Evolutionary conservation across 176 grass and related monocot species (phyloP).

Genomic region (Carex scoparia): DNA sequence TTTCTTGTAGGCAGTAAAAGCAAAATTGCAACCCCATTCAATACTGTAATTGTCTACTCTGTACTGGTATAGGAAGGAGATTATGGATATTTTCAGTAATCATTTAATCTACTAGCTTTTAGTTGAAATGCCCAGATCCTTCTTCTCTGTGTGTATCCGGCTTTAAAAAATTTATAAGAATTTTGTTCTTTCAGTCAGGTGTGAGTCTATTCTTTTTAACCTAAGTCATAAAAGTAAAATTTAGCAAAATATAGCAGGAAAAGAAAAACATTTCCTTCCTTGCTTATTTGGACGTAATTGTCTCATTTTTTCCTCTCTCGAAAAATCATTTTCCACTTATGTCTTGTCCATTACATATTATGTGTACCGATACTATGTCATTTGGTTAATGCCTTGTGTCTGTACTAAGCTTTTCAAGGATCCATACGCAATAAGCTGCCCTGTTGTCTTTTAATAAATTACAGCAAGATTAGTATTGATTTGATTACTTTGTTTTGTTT

Average conservation of each 20-base stretch:
- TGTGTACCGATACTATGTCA: not conserved
- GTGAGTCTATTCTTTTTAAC: not conserved
- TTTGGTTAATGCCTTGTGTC: not conserved
- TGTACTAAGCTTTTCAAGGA: not conserved
- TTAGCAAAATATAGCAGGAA: not conserved
- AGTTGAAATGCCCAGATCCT: slow-evolving; percentile 1
- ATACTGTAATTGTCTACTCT: slow-evolving; percentile 10
- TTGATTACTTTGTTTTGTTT: not conserved
- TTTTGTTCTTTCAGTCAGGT: not conserved
- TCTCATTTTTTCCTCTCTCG: not conserved
- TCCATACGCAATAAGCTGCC: not conserved
- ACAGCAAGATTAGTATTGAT: not conserved
- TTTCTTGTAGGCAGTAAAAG: not conserved
- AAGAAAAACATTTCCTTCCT: not conserved
- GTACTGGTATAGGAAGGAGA: not conserved
- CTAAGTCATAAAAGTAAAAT: not conserved
- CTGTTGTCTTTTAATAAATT: not conserved
- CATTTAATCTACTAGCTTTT: not conserved
- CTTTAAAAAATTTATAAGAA: not conserved
- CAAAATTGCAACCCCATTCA: too few species aligned
- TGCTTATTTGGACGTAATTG: not conserved
- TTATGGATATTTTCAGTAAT: not conserved
- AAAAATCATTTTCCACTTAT: not conserved
- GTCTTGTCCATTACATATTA: not conserved
- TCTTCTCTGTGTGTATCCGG: not conserved